Evolutionary conservation across 345 rosid genomes (phyloP).

Genomic region (Lepidium aucheri): DNA sequence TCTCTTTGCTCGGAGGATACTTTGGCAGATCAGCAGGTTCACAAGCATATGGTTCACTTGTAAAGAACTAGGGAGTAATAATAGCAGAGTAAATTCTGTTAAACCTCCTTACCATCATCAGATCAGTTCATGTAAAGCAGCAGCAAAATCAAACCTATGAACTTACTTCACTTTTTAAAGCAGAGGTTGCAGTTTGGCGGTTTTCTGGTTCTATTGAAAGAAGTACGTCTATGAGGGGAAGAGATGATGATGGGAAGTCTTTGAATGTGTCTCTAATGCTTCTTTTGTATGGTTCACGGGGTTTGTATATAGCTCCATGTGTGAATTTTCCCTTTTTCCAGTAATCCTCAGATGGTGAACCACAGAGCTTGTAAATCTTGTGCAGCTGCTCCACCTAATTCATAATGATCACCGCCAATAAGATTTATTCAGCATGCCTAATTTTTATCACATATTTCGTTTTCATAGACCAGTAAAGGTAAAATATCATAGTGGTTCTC

Average conservation of each 20-base stretch:
- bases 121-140: neutral
- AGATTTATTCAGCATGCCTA: neutral
- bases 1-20: constrained; percentile 93
- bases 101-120: constrained; percentile 2
- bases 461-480: neutral
- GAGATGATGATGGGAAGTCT: constrained; percentile 73
- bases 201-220: constrained; percentile 94
- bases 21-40: constrained; percentile 89
- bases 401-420: neutral
- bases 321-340: constrained; percentile 96
- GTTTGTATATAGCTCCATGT: constrained; percentile 89
- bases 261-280: constrained; percentile 73
- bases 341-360: constrained; percentile 94
- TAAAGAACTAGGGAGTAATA: constrained; percentile 56
- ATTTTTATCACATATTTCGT: neutral
- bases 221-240: constrained; percentile 77
- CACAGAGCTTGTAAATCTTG: constrained; percentile 94
- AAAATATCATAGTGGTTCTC: neutral
- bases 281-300: constrained; percentile 89
- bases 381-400: constrained; percentile 91
- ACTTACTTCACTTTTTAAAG: constrained; percentile 74
- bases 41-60: constrained; percentile 75
- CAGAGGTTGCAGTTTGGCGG: constrained; percentile 78
- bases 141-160: constrained; percentile 1
- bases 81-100: neutral